A percentile compares a stretch with the other conserved stretches of the same genome.
These are phyloP conservation scores for Nicotiana tabacum DNA, from an alignment of 257 asterid species.

Conservation along the genomic window DNA sequence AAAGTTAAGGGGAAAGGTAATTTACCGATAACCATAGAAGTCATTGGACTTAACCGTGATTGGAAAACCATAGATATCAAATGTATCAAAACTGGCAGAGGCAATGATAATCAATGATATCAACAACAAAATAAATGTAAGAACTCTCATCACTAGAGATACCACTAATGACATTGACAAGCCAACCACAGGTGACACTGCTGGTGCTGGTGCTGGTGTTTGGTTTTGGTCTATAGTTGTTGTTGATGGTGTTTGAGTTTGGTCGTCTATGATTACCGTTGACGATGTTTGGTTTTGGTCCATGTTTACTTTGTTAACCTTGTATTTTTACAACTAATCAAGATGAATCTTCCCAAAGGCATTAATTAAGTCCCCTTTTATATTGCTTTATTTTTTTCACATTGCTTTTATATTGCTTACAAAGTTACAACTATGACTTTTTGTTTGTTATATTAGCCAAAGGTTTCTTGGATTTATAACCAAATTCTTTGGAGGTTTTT, in stretches of 20 bases:
- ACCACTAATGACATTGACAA: neutral
- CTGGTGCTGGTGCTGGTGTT: neutral
- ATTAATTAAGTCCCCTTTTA: neutral
- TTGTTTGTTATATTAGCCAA: neutral
- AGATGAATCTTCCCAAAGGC: neutral
- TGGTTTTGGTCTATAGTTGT: neutral
- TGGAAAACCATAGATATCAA: neutral
- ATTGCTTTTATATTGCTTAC: neutral
- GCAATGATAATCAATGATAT: conserved; percentile 9
- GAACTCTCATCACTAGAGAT: neutral
- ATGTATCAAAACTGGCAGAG: neutral
- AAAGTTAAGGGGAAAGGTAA: neutral
- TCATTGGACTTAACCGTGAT: neutral
- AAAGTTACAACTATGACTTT: neutral
- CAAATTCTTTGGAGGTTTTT: neutral
- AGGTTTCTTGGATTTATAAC: neutral
- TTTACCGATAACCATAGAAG: neutral
- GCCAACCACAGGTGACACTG: neutral
- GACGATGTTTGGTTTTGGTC: conserved; percentile 9
- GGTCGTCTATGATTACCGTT: neutral
- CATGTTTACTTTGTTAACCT: neutral
- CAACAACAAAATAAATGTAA: neutral
- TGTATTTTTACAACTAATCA: neutral
- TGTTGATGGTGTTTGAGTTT: conserved; percentile 4
- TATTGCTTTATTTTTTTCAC: neutral